Base-by-base conservation (phyloP, 2,329 filamentous ascomycete genomes). In the Leptosphaerulina australis region DNA sequence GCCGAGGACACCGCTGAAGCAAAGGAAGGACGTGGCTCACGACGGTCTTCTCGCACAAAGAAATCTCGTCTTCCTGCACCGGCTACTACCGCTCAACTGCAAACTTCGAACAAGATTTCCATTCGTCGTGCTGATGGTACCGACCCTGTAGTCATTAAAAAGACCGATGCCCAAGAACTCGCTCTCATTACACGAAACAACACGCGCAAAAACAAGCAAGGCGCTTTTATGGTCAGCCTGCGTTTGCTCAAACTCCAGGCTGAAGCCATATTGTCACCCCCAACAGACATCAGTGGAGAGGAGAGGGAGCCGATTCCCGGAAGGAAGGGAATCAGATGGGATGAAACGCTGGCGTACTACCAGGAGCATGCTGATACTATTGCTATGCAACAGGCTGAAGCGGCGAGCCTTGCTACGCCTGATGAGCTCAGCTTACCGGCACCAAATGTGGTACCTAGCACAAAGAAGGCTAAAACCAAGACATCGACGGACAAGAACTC, bases 191-290 rank as follows among this genome's bases (percentile, higher is more conserved):
- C 79, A 1, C 71, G 74, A 25, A 67, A 65, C 39, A 81, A 81
- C 57, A 81, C 79, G 7, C 70, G 75, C 30, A 77, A 76, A 62
- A 81, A 81, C 63, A 81, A 80, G 50, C 74, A 74, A 35, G 74
- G 73, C 18, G 70, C 74, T 12, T 56, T 79, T 18, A 63, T 74
- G 43, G 78, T 78, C 34, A 67, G 62, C n/a, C 56, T 75, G 7
- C 70, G 75, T 24, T 63, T 81, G 9, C 64, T 71, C 18, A 77
- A 76, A 47, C 64, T 81, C 8, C 64, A 66, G 8, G 62, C 63
- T 9, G 74, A 75, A 6, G 53, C 58, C 18, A 54, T 55, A 6
- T 43, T 44, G 12, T 54, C 58, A 8, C 58, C 61, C 1, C 50
- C 58, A 15, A 20, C 58, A 21, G 52, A 55, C 11, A 5, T 47